These are phyloP conservation scores for Acanthamoeba castellanii DNA, from an alignment of 208 protist species.

Conservation along the genomic window DNA sequence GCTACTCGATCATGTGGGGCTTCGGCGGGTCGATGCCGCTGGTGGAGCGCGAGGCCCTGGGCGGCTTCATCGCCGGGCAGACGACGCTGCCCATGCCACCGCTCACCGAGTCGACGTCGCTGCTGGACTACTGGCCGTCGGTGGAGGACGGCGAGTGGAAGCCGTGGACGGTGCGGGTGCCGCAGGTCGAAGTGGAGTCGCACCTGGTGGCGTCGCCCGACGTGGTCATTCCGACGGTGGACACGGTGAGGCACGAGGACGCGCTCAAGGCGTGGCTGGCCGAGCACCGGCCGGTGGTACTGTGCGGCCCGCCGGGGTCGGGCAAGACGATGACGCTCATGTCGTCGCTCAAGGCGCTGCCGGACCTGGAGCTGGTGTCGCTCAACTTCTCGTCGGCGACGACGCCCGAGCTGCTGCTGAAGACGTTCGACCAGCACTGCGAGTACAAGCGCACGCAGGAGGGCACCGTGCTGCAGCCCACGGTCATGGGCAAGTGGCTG, in stretches of 20 bases:
- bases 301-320: conserved; percentile 89
- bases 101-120: background rate
- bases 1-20: conserved; percentile 97
- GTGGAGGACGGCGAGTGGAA: conserved; percentile 90
- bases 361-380: conserved; percentile 96
- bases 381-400: conserved; percentile 99
- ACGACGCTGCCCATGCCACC: conserved; percentile 17
- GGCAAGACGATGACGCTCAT: conserved; percentile 99
- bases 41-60: conserved; percentile 84
- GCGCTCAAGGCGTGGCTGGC: conserved; percentile 96
- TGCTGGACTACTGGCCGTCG: conserved; percentile 76
- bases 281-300: conserved; percentile 88
- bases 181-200: conserved; percentile 92
- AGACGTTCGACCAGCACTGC: conserved; percentile 98
- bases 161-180: conserved; percentile 90
- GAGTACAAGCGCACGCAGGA: conserved; percentile 93
- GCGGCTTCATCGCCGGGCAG: conserved; percentile 23
- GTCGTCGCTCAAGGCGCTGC: conserved; percentile 92
- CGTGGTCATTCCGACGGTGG: conserved; percentile 98
- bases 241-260: conserved; percentile 98
- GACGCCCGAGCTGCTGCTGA: conserved; percentile 95
- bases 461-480: conserved; percentile 94
- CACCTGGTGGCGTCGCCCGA: conserved; percentile 95
- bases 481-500: conserved; percentile 94
- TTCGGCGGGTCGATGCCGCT: conserved; percentile 90